phyloP scores from a whole-genome alignment of 106 monocot species.

The Allium sativum region DNA sequence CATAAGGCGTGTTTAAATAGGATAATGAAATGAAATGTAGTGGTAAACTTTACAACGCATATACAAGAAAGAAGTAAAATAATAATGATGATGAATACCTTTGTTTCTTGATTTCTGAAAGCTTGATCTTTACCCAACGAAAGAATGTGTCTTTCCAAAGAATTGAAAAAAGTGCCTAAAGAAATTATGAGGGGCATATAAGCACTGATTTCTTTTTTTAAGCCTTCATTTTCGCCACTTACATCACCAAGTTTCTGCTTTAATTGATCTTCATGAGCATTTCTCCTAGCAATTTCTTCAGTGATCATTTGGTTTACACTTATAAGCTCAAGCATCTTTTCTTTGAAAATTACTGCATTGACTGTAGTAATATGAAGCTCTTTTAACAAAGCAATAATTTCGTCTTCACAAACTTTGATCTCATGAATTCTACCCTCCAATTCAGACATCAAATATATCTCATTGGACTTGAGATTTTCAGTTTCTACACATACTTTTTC shows the following conservation, averaged over 20 bases:
- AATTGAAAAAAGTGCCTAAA: constrained; percentile 20
- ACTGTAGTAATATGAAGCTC: constrained; percentile 25
- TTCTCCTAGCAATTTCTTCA: constrained; percentile 16
- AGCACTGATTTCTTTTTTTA: constrained; percentile 29
- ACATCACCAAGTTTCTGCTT: constrained; percentile 15
- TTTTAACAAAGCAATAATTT: constrained; percentile 21
- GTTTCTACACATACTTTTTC: constrained; percentile 14
- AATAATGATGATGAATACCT: constrained; percentile 3
- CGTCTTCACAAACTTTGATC: constrained; percentile 24
- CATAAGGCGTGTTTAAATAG: no score
- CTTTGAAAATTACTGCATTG: constrained; percentile 28
- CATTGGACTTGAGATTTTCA: constrained; percentile 19
- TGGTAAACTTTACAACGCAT: no score
- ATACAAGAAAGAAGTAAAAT: no score
- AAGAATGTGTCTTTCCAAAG: constrained; percentile 29
- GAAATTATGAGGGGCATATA: constrained; percentile 29
- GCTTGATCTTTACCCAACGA: constrained; percentile 21
- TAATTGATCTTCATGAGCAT: constrained; percentile 10
- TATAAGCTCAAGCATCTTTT: constrained; percentile 42
- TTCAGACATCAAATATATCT: constrained; percentile 17
- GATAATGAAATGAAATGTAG: no score
- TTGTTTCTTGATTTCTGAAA: constrained; percentile 13
- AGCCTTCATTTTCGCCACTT: constrained; percentile 25
- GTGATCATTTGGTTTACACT: constrained; percentile 13
- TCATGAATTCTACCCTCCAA: constrained; percentile 18